phyloP scores from a whole-genome alignment of 495 filamentous ascomycete genomes.

The Lophium mytilinum region DNA sequence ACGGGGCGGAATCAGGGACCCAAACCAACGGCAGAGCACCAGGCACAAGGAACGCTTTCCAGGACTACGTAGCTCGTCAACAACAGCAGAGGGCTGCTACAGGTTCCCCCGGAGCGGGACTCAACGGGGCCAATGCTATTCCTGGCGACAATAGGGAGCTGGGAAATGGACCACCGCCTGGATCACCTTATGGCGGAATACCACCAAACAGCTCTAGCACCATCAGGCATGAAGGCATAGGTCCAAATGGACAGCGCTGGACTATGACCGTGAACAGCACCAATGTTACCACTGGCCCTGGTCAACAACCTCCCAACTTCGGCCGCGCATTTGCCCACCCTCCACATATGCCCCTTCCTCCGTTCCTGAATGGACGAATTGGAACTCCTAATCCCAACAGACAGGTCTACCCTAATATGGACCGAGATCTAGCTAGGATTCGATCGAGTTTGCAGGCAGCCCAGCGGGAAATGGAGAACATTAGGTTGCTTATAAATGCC shows the following conservation, averaged over 20 bases:
- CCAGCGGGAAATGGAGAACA: slow-evolving; percentile 19
- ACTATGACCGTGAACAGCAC: slow-evolving; percentile 24
- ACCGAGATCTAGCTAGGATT: neutral
- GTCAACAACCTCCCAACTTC: slow-evolving; percentile 8
- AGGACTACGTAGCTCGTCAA: neutral
- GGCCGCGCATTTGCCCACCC: slow-evolving; percentile 17
- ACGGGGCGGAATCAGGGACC: neutral
- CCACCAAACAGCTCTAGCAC: slow-evolving; percentile 13
- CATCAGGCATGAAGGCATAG: slow-evolving; percentile 22
- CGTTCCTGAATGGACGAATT: neutral
- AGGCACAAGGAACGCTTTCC: neutral
- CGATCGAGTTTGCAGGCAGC: slow-evolving; percentile 5
- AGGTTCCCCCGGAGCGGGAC: slow-evolving; percentile 16
- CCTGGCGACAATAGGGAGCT: neutral
- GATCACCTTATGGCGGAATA: neutral
- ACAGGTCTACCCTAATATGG: neutral
- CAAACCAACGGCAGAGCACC: neutral
- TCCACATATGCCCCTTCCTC: neutral
- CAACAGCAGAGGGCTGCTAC: slow-evolving; percentile 23
- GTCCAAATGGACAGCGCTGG: slow-evolving; percentile 25
- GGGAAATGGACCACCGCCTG: neutral
- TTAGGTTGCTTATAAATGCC: slow-evolving; percentile 5
- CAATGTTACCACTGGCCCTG: slow-evolving; percentile 10
- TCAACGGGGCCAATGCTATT: neutral
- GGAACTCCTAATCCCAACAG: slow-evolving; percentile 1